A percentile compares a stretch with the other conserved stretches of the same genome.
Conservation (phyloP, 2,329 filamentous ascomycete species). For the Neonectria neomacrospora region DNA sequence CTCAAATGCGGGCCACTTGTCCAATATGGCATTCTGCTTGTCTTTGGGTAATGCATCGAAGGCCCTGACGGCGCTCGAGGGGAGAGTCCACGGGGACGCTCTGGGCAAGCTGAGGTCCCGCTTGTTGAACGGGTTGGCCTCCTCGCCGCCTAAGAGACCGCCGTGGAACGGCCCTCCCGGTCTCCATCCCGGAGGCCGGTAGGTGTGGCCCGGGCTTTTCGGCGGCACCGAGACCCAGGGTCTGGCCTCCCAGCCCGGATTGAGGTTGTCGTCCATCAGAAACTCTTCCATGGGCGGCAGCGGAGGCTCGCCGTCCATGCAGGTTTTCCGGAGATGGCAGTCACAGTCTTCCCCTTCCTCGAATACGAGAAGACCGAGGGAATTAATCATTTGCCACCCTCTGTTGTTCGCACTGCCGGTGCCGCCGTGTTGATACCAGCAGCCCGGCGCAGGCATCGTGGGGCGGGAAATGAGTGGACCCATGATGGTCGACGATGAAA, state of each 20-base stretch:
- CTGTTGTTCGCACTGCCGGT: not conserved
- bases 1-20: conserved; percentile 8
- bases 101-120: not conserved
- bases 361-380: not conserved
- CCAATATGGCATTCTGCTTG: conserved; percentile 7
- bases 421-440: not conserved
- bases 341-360: conserved; percentile 5
- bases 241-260: not conserved
- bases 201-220: not conserved
- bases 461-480: too few species aligned
- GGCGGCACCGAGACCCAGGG: not conserved
- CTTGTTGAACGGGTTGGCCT: not conserved
- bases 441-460: not conserved
- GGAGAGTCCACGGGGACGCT: not conserved
- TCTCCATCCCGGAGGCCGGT: not conserved
- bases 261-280: conserved; percentile 1
- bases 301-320: conserved; percentile 14
- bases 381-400: not conserved
- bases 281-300: conserved; percentile 16
- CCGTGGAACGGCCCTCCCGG: not conserved
- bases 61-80: not conserved
- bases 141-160: not conserved
- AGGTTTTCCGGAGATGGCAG: conserved; percentile 2
- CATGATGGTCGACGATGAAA: not conserved
- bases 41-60: not conserved